Conservation (phyloP, 176 grass and related monocot genomes). For the Canna indica region DNA sequence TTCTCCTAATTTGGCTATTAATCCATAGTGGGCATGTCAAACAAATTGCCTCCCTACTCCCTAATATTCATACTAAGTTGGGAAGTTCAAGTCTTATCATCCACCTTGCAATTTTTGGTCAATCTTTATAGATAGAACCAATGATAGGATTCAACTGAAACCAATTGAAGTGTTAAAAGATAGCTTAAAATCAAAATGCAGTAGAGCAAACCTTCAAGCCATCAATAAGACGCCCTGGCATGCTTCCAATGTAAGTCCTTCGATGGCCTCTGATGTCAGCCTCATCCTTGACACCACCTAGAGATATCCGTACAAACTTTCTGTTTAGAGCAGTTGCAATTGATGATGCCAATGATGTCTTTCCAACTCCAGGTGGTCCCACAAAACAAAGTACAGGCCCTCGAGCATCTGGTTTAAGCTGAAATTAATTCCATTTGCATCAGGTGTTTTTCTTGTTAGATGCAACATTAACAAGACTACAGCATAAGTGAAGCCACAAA, state of each 20-base stretch:
- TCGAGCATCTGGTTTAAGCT: slow-evolving; percentile 97
- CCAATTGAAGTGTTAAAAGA: too few relatives aligned
- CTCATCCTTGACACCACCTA: slow-evolving; percentile 97
- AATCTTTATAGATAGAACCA: too few relatives aligned
- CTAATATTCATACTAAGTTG: too few relatives aligned
- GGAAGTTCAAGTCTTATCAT: too few relatives aligned
- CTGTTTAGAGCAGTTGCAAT: slow-evolving; percentile 82
- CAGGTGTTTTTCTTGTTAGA: not conserved
- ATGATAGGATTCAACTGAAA: too few relatives aligned
- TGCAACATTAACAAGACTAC: slow-evolving; percentile 18
- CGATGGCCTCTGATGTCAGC: slow-evolving; percentile 97
- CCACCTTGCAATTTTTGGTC: too few relatives aligned
- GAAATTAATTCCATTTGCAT: slow-evolving; percentile 26
- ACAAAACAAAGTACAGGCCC: slow-evolving; percentile 96
- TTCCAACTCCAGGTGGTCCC: slow-evolving; percentile 95
- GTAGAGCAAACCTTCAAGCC: slow-evolving; percentile 66
- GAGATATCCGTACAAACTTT: slow-evolving; percentile 96
- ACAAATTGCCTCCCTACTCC: too few relatives aligned
- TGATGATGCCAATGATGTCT: slow-evolving; percentile 96
- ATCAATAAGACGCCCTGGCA: slow-evolving; percentile 96
- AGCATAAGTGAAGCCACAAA: not conserved
- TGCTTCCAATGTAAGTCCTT: slow-evolving; percentile 98
- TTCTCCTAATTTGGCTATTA: too few relatives aligned
- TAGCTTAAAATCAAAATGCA: not conserved
- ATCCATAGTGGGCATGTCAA: too few relatives aligned